Evolutionary conservation across 208 protist genomes (phyloP), one percentile per base, ranked within the genome.

Genomic region (Novymonas esmeraldas): DNA sequence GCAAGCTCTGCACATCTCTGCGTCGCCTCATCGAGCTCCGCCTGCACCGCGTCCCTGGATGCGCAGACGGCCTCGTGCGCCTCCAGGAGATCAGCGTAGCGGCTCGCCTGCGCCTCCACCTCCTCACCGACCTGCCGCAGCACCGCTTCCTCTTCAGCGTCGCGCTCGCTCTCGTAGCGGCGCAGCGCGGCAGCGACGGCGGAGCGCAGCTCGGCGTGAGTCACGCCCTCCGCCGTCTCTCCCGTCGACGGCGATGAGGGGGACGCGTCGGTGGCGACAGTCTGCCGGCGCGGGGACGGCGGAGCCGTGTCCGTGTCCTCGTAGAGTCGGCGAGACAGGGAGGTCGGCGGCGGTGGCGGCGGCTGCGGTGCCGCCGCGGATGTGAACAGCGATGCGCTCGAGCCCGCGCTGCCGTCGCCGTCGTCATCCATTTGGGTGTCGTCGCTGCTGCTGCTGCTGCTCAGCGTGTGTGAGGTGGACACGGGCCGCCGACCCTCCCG

Each of bases 101-200:
- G 70, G 4, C 50, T 29, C 11, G 79, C 78, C 61, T 90, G 84
- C 48, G 66, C 56, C 63, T 86, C 83, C 39, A 94, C 85, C 69
- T 94, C 89, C 24, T 34, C 64, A n/a, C 71, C 77, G 18, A 94
- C 79, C 46, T 88, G 72, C 61, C 82, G 69, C 20, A 94, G 77
- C 38, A 91, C 77, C 11, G 68, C 72, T 44, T 85, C 81, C 66
- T 94, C 89, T 63, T 92, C 89, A 7, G 77, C 76, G 69, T 94
- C 85, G 11, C 89, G 75, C 60, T 69, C 57, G 51, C 75, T 70
- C 41, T 92, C 83, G 49, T 93, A 93, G 18, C 70, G 69, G 22
- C 69, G 73, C 6, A 93, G 70, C 14, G 80, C 73, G 33, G 59
- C 73, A 11, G 49, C 11, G 20, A 92, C 58, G 22, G 55, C 65